Evolutionary conservation across 768 basidiomycete genomes (phyloP).

Genomic region (Lepiota brunneoincarnata): DNA sequence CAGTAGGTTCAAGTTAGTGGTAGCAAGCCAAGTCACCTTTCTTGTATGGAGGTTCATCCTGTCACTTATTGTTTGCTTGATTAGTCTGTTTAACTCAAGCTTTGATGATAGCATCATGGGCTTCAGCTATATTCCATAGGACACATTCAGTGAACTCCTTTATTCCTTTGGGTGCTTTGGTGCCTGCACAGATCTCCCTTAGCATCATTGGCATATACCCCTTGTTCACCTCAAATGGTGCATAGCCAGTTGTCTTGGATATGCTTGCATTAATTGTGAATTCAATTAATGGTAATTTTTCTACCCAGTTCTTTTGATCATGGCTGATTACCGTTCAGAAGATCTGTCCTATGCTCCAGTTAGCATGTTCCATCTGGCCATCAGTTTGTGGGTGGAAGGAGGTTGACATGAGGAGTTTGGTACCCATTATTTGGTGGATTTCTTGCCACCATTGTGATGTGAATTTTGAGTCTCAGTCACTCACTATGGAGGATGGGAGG

Average conservation of each 20-base stretch:
- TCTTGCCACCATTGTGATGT: constrained; percentile 32
- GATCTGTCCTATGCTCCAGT: no score
- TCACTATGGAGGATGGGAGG: constrained; percentile 25
- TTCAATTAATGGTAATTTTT: constrained; percentile 28
- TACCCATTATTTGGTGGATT: constrained; percentile 23
- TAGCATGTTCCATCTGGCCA: constrained; percentile 27
- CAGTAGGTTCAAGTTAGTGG: constrained; percentile 25
- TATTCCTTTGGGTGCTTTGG: constrained; percentile 18
- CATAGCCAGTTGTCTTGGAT: constrained; percentile 27
- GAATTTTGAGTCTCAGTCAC: constrained; percentile 34
- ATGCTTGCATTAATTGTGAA: no score
- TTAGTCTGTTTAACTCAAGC: constrained; percentile 24
- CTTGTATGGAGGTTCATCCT: constrained; percentile 16
- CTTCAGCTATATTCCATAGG: constrained; percentile 19
- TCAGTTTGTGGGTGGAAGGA: constrained; percentile 42
- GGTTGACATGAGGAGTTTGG: constrained; percentile 30
- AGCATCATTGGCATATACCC: constrained; percentile 22
- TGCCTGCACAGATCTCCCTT: constrained; percentile 1
- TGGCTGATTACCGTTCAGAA: constrained; percentile 15
- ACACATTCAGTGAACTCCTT: constrained; percentile 22
- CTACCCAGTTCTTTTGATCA: constrained; percentile 31
- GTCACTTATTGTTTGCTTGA: constrained; percentile 23
- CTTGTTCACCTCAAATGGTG: constrained; percentile 29
- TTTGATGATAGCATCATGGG: constrained; percentile 35
- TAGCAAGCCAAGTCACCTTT: constrained; percentile 30